Conservation (phyloP, 2,329 filamentous ascomycete genomes). For the Claviceps capensis region DNA sequence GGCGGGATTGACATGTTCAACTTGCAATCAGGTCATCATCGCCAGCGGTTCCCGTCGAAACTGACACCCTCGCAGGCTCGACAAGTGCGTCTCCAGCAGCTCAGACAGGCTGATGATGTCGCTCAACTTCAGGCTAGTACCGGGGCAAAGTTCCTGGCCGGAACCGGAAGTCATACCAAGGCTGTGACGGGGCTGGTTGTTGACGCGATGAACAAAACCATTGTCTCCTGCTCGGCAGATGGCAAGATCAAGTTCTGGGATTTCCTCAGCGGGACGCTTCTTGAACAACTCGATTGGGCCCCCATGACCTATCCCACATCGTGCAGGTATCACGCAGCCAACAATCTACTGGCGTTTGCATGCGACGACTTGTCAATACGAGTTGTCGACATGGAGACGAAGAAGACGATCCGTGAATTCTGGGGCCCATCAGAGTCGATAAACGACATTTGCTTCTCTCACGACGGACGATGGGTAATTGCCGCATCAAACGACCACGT, state of each 20-base stretch:
- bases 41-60: conserved; percentile 73
- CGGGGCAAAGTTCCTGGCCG: conserved; percentile 29
- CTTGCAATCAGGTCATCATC: conserved; percentile 79
- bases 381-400: conserved; percentile 80
- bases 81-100: conserved; percentile 54
- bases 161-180: conserved; percentile 62
- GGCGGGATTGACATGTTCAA: conserved; percentile 94
- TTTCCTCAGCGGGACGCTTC: conserved; percentile 66
- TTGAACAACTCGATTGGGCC: conserved; percentile 74
- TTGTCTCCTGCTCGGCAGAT: conserved; percentile 80
- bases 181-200: conserved; percentile 76
- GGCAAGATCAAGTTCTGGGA: conserved; percentile 98
- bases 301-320: conserved; percentile 59
- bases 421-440: conserved; percentile 65
- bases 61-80: conserved; percentile 67
- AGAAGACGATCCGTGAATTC: conserved; percentile 82
- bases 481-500: conserved; percentile 71
- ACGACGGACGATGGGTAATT: conserved; percentile 86
- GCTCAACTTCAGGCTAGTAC: conserved; percentile 36
- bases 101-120: conserved; percentile 44
- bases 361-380: conserved; percentile 83
- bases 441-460: conserved; percentile 79
- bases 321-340: conserved; percentile 68
- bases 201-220: conserved; percentile 73
- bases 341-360: conserved; percentile 74